Evolutionary conservation across 345 rosid species (phyloP), one percentile per base, ranked within the genome.

Genomic region (Camelina laxa): DNA sequence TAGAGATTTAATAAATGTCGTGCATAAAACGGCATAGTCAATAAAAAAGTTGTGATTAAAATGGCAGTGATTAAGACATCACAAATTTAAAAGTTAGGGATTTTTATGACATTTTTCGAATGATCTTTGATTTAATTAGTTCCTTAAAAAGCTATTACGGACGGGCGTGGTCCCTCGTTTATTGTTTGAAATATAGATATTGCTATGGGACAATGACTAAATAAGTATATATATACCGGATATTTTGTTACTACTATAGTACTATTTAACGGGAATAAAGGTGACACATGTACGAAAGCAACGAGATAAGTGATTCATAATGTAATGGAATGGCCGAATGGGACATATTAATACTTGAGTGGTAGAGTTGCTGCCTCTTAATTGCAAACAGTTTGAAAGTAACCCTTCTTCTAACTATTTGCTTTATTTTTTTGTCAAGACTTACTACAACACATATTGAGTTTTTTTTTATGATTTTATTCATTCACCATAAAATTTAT

Each of bases 321-420:
- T 22, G 14, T 9, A 58, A 58, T 58, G 59, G 16, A 58, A 58
- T 58, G 22, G 22, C 33, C 36, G 16, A 58, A 58, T 58, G 22
- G 22, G 62, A 12, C 42, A 33, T 58, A 16, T 58, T 22, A n/a
- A n/a, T 9, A 58, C 38, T 35, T 19, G 63, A 59, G 45, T 10
- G 45, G 64, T 35, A 36, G 45, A 59, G 19, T 9, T 35, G 44
- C n/a, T 35, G 44, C 64, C 64, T 14, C 60, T 38, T 58, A 33
- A 60, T 19, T 35, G 27, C 45, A 59, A 59, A 35, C 45, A 35
- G 64, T 59, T 59, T 35, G 64, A 35, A 16, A 59, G 64, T 27
- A 35, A 35, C 64, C 63, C 24, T 31, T 36, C 45, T 57, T 15
- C 7, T 57, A 33, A 58, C 24, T 47, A 47, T n/a, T 47, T n/a